Evolutionary conservation across 768 basidiomycete species (phyloP).

Genomic region (Mycena metata): DNA sequence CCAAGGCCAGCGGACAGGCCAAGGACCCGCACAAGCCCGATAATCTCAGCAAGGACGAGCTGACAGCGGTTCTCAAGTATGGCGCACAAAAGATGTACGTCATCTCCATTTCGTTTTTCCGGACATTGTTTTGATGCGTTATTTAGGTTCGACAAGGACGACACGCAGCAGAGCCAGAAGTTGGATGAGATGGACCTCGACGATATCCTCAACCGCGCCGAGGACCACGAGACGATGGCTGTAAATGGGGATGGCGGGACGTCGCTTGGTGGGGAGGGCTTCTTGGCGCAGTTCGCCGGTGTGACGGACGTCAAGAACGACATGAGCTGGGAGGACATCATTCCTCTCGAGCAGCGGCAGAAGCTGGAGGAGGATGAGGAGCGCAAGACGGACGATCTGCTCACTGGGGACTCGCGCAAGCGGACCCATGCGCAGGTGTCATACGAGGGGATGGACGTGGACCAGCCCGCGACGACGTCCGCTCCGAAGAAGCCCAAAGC

Average conservation of each 20-base stretch:
- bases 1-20: slow-evolving; percentile 70
- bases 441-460: slow-evolving; percentile 95
- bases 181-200: slow-evolving; percentile 99
- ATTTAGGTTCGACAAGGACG: slow-evolving; percentile 95
- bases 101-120: not conserved
- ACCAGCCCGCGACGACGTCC: slow-evolving; percentile 73
- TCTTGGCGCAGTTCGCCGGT: slow-evolving; percentile 94
- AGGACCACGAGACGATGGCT: slow-evolving; percentile 95
- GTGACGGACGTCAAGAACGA: slow-evolving; percentile 99
- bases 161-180: slow-evolving; percentile 91
- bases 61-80: slow-evolving; percentile 97
- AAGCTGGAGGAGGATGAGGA: slow-evolving; percentile 85
- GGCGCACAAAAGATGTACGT: slow-evolving; percentile 96
- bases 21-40: slow-evolving; percentile 84
- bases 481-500: slow-evolving; percentile 79
- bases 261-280: slow-evolving; percentile 97
- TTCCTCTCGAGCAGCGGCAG: slow-evolving; percentile 91
- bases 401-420: slow-evolving; percentile 80
- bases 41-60: slow-evolving; percentile 94
- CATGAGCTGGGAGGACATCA: slow-evolving; percentile 99
- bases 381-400: slow-evolving; percentile 78
- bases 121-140: not conserved
- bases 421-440: slow-evolving; percentile 89
- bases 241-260: slow-evolving; percentile 86
- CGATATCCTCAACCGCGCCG: slow-evolving; percentile 96